Evolutionary conservation across 306 rosid genomes (phyloP).

Genomic region (Vicia faba): DNA sequence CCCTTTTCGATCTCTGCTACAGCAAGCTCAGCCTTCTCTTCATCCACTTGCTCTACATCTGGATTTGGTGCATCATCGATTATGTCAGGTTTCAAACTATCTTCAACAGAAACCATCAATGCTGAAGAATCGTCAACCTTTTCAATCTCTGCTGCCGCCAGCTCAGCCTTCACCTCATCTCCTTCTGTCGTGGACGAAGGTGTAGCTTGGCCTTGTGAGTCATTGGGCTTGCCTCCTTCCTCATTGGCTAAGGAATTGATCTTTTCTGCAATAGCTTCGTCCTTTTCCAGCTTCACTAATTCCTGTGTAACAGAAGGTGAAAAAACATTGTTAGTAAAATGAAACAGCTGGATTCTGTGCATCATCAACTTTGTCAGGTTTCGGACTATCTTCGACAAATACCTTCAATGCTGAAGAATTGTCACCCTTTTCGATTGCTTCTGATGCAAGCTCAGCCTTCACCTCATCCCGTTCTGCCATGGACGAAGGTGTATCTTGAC

Average conservation of each 20-base stretch:
- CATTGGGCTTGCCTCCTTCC: too few species aligned
- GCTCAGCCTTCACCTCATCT: constrained; percentile 26
- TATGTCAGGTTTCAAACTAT: constrained; percentile 33
- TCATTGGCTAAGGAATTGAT: too few species aligned
- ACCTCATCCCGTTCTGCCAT: constrained; percentile 1
- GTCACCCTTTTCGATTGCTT: too few species aligned
- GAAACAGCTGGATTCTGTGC: too few species aligned
- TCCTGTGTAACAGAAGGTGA: constrained; percentile 38
- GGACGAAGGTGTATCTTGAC: too few species aligned
- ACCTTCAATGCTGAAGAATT: too few species aligned
- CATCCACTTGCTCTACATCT: constrained; percentile 24
- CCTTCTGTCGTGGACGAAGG: neutral
- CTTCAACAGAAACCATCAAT: constrained; percentile 25
- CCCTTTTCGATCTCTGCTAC: constrained; percentile 36
- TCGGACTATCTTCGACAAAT: too few species aligned
- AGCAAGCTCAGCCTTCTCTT: constrained; percentile 29
- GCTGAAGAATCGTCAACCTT: constrained; percentile 38
- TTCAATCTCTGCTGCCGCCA: constrained; percentile 34
- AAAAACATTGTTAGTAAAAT: too few species aligned
- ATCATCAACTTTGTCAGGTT: too few species aligned
- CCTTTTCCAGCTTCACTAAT: constrained; percentile 51
- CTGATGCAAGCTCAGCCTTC: constrained; percentile 24
- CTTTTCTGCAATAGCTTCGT: too few species aligned
- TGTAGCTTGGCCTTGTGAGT: neutral
- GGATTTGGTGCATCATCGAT: constrained; percentile 30